Base-by-base conservation (phyloP, 1,139 yeast species). In the Diutina siamensis region DNA sequence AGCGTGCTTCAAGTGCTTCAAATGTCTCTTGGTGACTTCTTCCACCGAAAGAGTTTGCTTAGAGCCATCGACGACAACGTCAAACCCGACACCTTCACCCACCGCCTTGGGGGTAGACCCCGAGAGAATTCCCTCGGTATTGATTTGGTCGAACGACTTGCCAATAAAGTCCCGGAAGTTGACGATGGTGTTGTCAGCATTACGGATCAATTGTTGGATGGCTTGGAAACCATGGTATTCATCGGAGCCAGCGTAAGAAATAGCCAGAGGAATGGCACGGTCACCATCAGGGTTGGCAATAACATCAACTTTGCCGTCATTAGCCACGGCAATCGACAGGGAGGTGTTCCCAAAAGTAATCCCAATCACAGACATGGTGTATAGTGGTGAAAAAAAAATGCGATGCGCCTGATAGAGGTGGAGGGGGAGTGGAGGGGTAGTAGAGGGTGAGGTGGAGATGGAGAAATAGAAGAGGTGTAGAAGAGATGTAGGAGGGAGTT, bases 271-370 rank as follows among this genome's bases (percentile, higher is more conserved):
- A 61, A 92, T 92, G 51, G 94, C 77, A 71, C 98, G 88, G 68
- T 94, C 98, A 64, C 99, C 99, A 61, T 92, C 98, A 56, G 94
- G 97, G 77, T 92, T 92, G 56, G 98, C 98, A 64, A 92, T 92
- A 53, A 92, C 95, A 60, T 92, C 97, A 50, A 88, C 94, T 64
- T 84, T 86, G 49, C 95, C 95, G 57, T 89, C 97, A 48, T 83
- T 78, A 54, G 89, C 88, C 61, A 84, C 85, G 42, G 97, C 97
- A 63, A 92, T 88, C 52, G 97, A 85, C 44, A 97, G 84, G 48
- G 95, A 78, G 46, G 96, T 83, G 77, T 92, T 92, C 64, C 99
- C 99, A 64, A 92, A 89, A 46, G 97, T 82, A 62, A 92, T 78
- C 65, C 99, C 98, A 65, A 92, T 85, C 55, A 88, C 86, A 47